phyloP scores from a whole-genome alignment of 768 basidiomycete genomes.

The Rhodotorula diobovata region DNA sequence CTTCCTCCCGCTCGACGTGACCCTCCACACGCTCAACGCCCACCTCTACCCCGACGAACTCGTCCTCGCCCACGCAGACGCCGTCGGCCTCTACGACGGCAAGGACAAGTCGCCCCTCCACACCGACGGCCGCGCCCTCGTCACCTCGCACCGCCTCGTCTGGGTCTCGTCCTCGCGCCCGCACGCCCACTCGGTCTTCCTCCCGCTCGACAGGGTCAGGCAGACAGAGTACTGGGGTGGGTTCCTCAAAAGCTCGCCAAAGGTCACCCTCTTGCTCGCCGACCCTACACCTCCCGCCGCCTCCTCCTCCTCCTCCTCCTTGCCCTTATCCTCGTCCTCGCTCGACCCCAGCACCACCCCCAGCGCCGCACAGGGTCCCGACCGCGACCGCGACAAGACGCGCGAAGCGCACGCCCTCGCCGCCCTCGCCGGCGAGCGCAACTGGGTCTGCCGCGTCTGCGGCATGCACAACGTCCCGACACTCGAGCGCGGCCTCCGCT shows the following conservation, averaged over 20 bases:
- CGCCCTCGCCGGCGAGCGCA: constrained; percentile 18
- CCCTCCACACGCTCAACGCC: constrained; percentile 55
- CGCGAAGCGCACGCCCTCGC: neutral
- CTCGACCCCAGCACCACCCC: too few species aligned
- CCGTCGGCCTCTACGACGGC: constrained; percentile 85
- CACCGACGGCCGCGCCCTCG: constrained; percentile 65
- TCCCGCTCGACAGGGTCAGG: constrained; percentile 62
- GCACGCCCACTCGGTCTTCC: constrained; percentile 58
- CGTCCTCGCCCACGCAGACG: constrained; percentile 62
- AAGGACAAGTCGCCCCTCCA: constrained; percentile 74
- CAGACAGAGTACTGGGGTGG: constrained; percentile 87
- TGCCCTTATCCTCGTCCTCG: neutral
- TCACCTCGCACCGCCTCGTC: constrained; percentile 80
- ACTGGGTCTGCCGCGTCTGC: constrained; percentile 89
- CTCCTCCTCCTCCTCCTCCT: neutral
- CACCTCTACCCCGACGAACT: constrained; percentile 77
- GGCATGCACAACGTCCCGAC: constrained; percentile 74
- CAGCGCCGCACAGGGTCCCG: too few species aligned
- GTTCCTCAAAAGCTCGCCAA: constrained; percentile 80
- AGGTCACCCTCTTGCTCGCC: constrained; percentile 62
- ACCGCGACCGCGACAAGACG: neutral
- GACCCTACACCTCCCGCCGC: neutral
- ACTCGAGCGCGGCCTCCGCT: constrained; percentile 47
- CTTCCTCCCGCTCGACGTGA: constrained; percentile 5
- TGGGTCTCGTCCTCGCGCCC: constrained; percentile 62